Conservation (phyloP, 2,329 filamentous ascomycete genomes). For the Fusarium cicatricum region DNA sequence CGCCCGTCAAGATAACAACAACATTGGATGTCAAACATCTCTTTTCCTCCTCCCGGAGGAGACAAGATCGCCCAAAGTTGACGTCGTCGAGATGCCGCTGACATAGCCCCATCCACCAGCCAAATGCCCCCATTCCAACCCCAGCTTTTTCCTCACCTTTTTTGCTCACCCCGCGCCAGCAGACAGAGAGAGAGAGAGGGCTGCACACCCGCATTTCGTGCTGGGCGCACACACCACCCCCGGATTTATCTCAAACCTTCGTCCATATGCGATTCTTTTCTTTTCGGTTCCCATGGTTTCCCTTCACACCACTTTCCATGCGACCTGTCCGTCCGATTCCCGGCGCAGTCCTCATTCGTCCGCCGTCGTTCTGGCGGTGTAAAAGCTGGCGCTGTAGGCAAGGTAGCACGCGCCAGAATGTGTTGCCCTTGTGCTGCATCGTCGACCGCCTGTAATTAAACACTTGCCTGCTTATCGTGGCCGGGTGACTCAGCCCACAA, state of each 20-base stretch:
- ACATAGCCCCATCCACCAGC: constrained; percentile 26
- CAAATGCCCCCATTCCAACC: constrained; percentile 27
- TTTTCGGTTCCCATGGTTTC: constrained; percentile 25
- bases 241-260: constrained; percentile 26
- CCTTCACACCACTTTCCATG: constrained; percentile 27
- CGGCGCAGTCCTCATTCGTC: constrained; percentile 34
- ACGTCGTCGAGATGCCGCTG: constrained; percentile 25
- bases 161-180: constrained; percentile 22
- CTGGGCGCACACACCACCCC: constrained; percentile 31
- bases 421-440: constrained; percentile 20
- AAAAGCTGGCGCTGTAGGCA: constrained; percentile 9
- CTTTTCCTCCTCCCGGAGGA: not conserved
- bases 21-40: not conserved
- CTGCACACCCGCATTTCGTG: constrained; percentile 19
- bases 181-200: constrained; percentile 24
- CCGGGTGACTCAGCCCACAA: constrained; percentile 23
- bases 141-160: constrained; percentile 24
- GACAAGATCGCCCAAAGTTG: constrained; percentile 23
- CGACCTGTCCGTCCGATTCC: constrained; percentile 28
- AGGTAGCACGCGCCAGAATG: constrained; percentile 15
- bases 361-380: constrained; percentile 34
- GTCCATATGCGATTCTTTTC: constrained; percentile 11
- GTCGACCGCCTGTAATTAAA: constrained; percentile 17
- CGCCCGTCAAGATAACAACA: constrained; percentile 16
- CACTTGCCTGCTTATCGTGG: constrained; percentile 25